Evolutionary conservation across 2,329 filamentous ascomycete genomes (phyloP).

Genomic region (Aspergillus neoniger): DNA sequence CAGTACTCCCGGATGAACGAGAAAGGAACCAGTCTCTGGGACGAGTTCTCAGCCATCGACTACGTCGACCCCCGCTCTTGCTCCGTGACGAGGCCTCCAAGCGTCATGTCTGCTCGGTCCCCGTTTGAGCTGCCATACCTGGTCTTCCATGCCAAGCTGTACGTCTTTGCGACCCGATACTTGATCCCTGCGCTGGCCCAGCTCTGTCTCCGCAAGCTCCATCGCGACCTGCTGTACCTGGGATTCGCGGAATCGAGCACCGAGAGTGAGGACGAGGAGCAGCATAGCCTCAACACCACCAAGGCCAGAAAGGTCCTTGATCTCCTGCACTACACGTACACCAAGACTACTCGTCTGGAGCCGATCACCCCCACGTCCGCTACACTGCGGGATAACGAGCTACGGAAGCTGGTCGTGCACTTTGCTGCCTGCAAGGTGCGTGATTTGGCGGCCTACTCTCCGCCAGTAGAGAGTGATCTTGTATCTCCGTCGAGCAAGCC

Average conservation of each 20-base stretch:
- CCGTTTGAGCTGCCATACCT: conserved; percentile 38
- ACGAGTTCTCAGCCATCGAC: conserved; percentile 40
- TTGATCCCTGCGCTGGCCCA: conserved; percentile 44
- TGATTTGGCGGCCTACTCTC: conserved; percentile 39
- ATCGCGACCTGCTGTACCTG: conserved; percentile 38
- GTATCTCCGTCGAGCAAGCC: conserved; percentile 24
- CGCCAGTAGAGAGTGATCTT: conserved; percentile 27
- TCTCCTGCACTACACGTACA: conserved; percentile 43
- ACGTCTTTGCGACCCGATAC: conserved; percentile 47
- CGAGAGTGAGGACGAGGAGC: conserved; percentile 24
- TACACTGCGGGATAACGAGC: conserved; percentile 42
- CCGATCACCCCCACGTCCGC: conserved; percentile 39
- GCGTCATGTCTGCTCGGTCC: conserved; percentile 13
- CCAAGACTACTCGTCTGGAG: conserved; percentile 42
- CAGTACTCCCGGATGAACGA: conserved; percentile 31
- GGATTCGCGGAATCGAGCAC: conserved; percentile 25
- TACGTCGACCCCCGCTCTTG: conserved; percentile 33
- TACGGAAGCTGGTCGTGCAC: conserved; percentile 43
- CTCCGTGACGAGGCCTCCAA: conserved; percentile 12
- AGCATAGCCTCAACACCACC: conserved; percentile 26
- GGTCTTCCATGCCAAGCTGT: conserved; percentile 47
- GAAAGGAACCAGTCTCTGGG: conserved; percentile 40
- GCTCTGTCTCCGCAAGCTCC: conserved; percentile 43
- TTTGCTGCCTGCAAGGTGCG: conserved; percentile 45
- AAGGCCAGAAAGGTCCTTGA: conserved; percentile 41